Evolutionary conservation across 2,329 filamentous ascomycete species (phyloP), one percentile per base, ranked within the genome.

Genomic region (Rutstroemia sydowiana): DNA sequence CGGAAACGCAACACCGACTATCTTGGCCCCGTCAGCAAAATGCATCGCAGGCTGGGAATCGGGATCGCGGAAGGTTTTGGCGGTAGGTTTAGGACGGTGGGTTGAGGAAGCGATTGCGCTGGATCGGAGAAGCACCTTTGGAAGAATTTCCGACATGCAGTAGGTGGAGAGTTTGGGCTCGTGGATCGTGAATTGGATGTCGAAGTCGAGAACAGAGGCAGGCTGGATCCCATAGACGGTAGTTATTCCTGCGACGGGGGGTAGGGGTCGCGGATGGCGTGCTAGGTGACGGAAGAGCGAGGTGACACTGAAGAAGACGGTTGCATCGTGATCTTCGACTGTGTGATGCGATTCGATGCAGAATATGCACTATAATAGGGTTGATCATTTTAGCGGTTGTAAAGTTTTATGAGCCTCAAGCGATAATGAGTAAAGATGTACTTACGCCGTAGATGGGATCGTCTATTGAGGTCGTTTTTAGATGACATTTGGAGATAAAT

Each of bases 331-430:
- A n/a, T 63, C 61, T 51, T 66, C 63, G 13, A 65, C 53, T 9
- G 63, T 66, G 30, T 53, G 58, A 42, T 61, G 54, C 51, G 63
- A 59, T 41, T 65, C 57, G 26, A 65, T 57, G 49, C 64, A 66
- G 50, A 66, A 66, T 31, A 65, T 55, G 36, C 64, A 66, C 62
- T 63, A 28, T n/a, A n/a, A n/a, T n/a, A n/a, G n/a, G n/a, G n/a
- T n/a, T n/a, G n/a, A n/a, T n/a, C n/a, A n/a, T n/a, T n/a, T n/a
- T n/a, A n/a, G n/a, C n/a, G n/a, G n/a, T n/a, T n/a, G n/a, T n/a
- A n/a, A n/a, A n/a, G n/a, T n/a, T n/a, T n/a, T n/a, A n/a, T n/a
- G n/a, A n/a, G n/a, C n/a, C n/a, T n/a, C n/a, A n/a, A n/a, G n/a
- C n/a, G 7, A 45, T 13, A 3, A 20, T 51, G 26, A 11, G 16